Evolutionary conservation across 2,329 filamentous ascomycete species (phyloP), one percentile per base, ranked within the genome.

Genomic region (Clonostachys rhizophaga): DNA sequence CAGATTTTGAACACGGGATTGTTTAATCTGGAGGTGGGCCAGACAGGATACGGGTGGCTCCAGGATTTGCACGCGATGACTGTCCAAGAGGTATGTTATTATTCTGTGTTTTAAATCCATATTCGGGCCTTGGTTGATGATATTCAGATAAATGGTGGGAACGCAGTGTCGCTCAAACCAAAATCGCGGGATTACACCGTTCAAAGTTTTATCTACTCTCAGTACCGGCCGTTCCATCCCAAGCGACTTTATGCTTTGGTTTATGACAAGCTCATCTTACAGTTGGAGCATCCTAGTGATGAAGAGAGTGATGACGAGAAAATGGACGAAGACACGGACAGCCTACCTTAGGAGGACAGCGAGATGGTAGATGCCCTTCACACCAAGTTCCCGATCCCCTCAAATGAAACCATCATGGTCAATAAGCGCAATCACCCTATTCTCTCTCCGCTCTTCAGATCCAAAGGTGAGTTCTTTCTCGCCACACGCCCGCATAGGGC

Each of bases 111-210:
- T 9, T 9, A 30, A 7, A 16, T 18, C 33, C 16, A 17, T 37
- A 12, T 10, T 16, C 16, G 6, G 13, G 40, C 2, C 2, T n/a
- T n/a, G 8, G 24, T 30, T 30, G 8, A 30, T 30, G 8, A 30
- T 42, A 6, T 1, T 36, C 8, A 70, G 66, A 66, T 72, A 50
- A 73, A 73, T 42, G 71, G 70, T 0, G 63, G 64, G 14, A 79
- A 79, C 24, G 73, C 75, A 4, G 59, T 84, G 44, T 82, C 80
- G 0, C 83, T 83, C 0, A 87, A 81, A 58, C 86, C 85, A 0
- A 85, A 89, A 65, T 88, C 84, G 0, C 72, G 87, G 47, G 85
- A 88, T 70, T 88, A 88, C 57, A 83, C 83, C 8, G 84, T 89
- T 11, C 76, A 80, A 34, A 89, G 80, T 57, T 87, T 87, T 53